phyloP scores from a whole-genome alignment of 441 rosid species.

The Capsella rubella region DNA sequence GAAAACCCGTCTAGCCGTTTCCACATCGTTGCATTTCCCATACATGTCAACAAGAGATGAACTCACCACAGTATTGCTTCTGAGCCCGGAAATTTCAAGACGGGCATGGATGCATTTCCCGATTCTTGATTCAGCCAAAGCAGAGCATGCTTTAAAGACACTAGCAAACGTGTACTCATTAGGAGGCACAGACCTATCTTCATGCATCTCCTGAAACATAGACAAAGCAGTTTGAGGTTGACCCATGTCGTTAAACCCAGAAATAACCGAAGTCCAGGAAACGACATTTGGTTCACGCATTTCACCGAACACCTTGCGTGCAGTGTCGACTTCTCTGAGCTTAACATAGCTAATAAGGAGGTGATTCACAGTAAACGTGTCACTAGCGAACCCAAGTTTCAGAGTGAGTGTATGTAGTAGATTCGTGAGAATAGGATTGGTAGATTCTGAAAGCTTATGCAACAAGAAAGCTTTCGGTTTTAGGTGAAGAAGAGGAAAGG shows the following conservation, averaged over 20 bases:
- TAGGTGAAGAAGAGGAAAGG: neutral
- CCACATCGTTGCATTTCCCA: conserved; percentile 83
- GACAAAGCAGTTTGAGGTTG: conserved; percentile 50
- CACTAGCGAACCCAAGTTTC: conserved; percentile 53
- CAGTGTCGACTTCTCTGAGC: conserved; percentile 38
- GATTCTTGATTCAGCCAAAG: conserved; percentile 51
- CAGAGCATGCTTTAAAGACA: conserved; percentile 62
- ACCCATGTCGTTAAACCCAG: conserved; percentile 52
- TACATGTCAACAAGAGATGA: conserved; percentile 89
- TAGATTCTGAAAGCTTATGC: conserved; percentile 47
- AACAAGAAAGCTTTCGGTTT: conserved; percentile 40
- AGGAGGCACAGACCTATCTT: conserved; percentile 48
- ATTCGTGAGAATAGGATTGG: conserved; percentile 40
- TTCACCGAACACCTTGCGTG: conserved; percentile 66
- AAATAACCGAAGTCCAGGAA: conserved; percentile 74
- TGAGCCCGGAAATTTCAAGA: conserved; percentile 58
- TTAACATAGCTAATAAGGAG: conserved; percentile 55
- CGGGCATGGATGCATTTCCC: conserved; percentile 69
- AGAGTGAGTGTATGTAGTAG: conserved; percentile 46
- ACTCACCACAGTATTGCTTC: conserved; percentile 58
- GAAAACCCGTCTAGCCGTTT: conserved; percentile 68
- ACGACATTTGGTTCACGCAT: conserved; percentile 77
- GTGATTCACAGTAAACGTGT: conserved; percentile 52
- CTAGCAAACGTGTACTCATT: conserved; percentile 73
- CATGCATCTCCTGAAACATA: conserved; percentile 52